Evolutionary conservation across 2,329 filamentous ascomycete genomes (phyloP).

Genomic region (Aspergillus candidus): DNA sequence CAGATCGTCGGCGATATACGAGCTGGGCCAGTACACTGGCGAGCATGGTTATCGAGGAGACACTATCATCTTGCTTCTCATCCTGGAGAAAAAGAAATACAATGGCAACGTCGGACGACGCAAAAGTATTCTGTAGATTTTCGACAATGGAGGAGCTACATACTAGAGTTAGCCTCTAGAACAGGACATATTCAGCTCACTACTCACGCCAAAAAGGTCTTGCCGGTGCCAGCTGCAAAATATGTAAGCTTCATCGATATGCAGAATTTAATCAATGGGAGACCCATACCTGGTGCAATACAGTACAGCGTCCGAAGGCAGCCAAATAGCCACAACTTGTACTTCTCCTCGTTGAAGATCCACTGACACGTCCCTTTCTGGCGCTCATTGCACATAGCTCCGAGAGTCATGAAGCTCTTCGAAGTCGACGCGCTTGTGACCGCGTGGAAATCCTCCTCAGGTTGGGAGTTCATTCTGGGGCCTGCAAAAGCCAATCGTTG

Average conservation of each 20-base stretch:
- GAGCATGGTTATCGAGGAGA: conserved; percentile 15
- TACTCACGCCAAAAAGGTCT: conserved; percentile 28
- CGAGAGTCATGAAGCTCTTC: background rate
- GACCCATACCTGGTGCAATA: background rate
- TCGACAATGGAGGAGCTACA: conserved; percentile 25
- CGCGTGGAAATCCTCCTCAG: too few species aligned
- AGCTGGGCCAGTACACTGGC: conserved; percentile 26
- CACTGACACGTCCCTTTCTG: background rate
- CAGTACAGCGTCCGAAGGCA: background rate
- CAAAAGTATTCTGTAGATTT: conserved; percentile 22
- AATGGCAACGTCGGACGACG: conserved; percentile 23
- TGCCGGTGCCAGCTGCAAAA: conserved; percentile 24
- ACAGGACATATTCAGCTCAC: background rate
- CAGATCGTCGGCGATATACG: conserved; percentile 22
- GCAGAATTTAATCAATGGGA: too few species aligned
- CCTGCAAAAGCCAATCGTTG: too few species aligned
- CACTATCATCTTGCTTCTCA: conserved; percentile 15
- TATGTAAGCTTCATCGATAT: background rate
- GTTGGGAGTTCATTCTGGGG: too few species aligned
- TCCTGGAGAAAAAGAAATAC: conserved; percentile 27
- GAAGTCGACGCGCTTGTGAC: background rate
- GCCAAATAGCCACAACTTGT: background rate
- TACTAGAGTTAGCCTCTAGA: too few species aligned
- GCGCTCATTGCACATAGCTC: background rate
- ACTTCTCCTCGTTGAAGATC: background rate